phyloP scores from a whole-genome alignment of 768 basidiomycete genomes.

The Lactarius hatsudake region DNA sequence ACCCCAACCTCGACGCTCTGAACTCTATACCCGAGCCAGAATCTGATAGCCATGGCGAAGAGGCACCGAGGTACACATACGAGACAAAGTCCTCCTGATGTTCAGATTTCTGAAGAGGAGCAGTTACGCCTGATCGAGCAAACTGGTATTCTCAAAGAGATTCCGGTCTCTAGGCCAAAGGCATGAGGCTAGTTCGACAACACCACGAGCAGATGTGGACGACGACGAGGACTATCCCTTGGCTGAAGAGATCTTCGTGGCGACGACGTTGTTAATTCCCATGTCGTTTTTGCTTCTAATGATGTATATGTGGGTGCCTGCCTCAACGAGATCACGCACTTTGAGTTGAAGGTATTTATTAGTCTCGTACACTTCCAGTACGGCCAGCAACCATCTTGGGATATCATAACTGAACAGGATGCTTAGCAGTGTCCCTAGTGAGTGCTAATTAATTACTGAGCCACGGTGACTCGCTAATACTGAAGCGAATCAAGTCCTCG shows the following conservation, averaged over 20 bases:
- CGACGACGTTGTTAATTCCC: conserved; percentile 64
- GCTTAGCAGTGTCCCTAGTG: conserved; percentile 70
- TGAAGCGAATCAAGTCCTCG: conserved; percentile 50
- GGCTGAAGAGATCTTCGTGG: conserved; percentile 68
- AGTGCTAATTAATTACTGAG: conserved; percentile 29
- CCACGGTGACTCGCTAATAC: background rate
- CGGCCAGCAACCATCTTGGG: conserved; percentile 51
- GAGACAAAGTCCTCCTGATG: background rate
- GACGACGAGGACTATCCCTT: conserved; percentile 44
- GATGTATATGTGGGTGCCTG: conserved; percentile 77
- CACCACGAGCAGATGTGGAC: conserved; percentile 13
- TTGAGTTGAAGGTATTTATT: conserved; percentile 7
- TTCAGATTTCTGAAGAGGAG: conserved; percentile 26
- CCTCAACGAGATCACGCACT: background rate
- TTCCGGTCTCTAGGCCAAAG: conserved; percentile 22
- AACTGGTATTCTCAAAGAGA: conserved; percentile 42
- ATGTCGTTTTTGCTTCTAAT: conserved; percentile 70
- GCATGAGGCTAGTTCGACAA: background rate
- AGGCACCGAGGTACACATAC: conserved; percentile 3
- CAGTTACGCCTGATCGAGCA: conserved; percentile 23
- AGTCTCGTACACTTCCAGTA: conserved; percentile 83
- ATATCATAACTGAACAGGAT: conserved; percentile 55
- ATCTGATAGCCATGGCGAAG: conserved; percentile 13
- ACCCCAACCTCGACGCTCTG: background rate
- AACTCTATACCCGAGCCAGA: background rate